Conservation (phyloP, 2,329 filamentous ascomycete genomes). For the Verticillium nonalfalfae region DNA sequence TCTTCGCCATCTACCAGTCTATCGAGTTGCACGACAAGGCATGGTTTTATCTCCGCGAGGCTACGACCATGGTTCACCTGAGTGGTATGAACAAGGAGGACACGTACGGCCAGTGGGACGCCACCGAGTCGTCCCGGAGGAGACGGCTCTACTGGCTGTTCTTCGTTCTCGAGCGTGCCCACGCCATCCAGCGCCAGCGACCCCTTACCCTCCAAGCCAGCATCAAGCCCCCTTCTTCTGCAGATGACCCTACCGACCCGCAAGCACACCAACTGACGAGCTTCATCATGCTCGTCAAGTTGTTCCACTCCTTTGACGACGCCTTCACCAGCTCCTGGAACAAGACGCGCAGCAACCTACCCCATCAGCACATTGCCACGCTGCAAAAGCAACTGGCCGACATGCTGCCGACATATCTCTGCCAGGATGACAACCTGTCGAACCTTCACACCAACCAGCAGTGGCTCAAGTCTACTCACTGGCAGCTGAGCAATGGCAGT, state of each 20-base stretch:
- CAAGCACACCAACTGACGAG: slow-evolving; percentile 44
- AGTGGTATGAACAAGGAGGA: slow-evolving; percentile 56
- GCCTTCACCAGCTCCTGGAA: slow-evolving; percentile 60
- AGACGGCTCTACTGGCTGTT: slow-evolving; percentile 69
- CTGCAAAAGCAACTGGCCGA: slow-evolving; percentile 59
- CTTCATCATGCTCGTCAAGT: slow-evolving; percentile 53
- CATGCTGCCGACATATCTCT: slow-evolving; percentile 44
- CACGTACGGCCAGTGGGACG: slow-evolving; percentile 52
- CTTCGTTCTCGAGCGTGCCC: slow-evolving; percentile 67
- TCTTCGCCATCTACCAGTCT: slow-evolving; percentile 67
- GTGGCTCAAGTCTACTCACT: slow-evolving; percentile 59
- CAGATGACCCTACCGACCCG: slow-evolving; percentile 53
- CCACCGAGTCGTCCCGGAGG: slow-evolving; percentile 54
- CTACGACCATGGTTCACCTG: slow-evolving; percentile 62
- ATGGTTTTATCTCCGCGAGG: slow-evolving; percentile 75
- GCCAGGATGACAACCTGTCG: slow-evolving; percentile 44
- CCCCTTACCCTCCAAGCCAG: slow-evolving; percentile 65
- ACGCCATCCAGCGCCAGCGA: slow-evolving; percentile 63
- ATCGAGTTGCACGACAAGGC: slow-evolving; percentile 69
- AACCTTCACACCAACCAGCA: slow-evolving; percentile 55
- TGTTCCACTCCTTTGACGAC: slow-evolving; percentile 64
- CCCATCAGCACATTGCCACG: slow-evolving; percentile 46
- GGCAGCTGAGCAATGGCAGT: slow-evolving; percentile 54
- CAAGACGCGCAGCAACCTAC: slow-evolving; percentile 53
- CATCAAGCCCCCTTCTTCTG: slow-evolving; percentile 57